phyloP scores from a whole-genome alignment of 345 rosid species.

The Aquilaria sinensis region DNA sequence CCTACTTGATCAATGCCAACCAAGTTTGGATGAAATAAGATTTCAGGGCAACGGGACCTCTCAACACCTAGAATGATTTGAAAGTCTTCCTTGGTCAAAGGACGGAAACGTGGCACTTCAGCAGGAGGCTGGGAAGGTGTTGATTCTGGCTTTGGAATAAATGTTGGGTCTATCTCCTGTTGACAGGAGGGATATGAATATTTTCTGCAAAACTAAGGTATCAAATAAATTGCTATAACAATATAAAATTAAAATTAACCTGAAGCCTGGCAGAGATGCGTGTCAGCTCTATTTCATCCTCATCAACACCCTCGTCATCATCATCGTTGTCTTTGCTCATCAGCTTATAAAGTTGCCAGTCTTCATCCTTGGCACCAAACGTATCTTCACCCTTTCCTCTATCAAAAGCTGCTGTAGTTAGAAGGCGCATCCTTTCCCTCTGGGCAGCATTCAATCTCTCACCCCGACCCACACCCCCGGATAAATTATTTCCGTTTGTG shows the following conservation, averaged over 20 bases:
- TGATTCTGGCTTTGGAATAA: slow-evolving; percentile 54
- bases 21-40: slow-evolving; percentile 69
- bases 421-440: slow-evolving; percentile 92
- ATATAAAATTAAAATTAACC: slow-evolving; percentile 23
- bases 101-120: slow-evolving; percentile 55
- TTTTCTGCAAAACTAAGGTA: background rate
- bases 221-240: too few relatives aligned
- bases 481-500: slow-evolving; percentile 59
- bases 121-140: slow-evolving; percentile 44
- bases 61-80: slow-evolving; percentile 73
- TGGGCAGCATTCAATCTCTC: slow-evolving; percentile 97
- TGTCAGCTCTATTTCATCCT: slow-evolving; percentile 65
- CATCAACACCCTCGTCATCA: slow-evolving; percentile 64
- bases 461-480: slow-evolving; percentile 87
- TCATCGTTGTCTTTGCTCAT: slow-evolving; percentile 91
- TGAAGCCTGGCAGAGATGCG: slow-evolving; percentile 72
- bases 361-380: slow-evolving; percentile 90
- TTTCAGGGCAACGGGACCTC: slow-evolving; percentile 87
- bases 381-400: slow-evolving; percentile 96
- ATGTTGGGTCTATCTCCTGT: slow-evolving; percentile 79
- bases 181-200: background rate
- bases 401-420: slow-evolving; percentile 94
- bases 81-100: slow-evolving; percentile 82
- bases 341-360: slow-evolving; percentile 93
- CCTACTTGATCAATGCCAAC: slow-evolving; percentile 87